phyloP scores from a whole-genome alignment of 2,329 filamentous ascomycete species.

The Pseudocercospora fijiensis region DNA sequence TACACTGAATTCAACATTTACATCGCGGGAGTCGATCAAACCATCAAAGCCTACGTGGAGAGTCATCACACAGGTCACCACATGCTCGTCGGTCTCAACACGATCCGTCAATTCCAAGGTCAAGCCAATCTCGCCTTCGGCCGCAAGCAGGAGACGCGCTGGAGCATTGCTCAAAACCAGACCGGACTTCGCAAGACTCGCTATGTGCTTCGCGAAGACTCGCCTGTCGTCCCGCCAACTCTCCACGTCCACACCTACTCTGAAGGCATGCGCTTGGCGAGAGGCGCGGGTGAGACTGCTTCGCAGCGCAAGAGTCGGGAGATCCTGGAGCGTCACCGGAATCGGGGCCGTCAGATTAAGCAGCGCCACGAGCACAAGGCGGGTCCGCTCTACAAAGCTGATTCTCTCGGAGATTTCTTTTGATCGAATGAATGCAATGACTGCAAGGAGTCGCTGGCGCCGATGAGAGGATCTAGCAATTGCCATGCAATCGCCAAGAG shows the following conservation, averaged over 20 bases:
- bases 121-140: conserved; percentile 11
- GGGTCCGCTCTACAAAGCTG: neutral
- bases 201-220: conserved; percentile 6
- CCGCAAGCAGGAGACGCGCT: conserved; percentile 11
- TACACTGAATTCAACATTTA: conserved; percentile 8
- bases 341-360: neutral
- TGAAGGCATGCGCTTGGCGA: conserved; percentile 6
- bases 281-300: conserved; percentile 7
- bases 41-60: conserved; percentile 13
- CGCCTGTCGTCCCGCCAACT: neutral
- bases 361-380: neutral
- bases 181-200: neutral
- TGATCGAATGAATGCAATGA: neutral
- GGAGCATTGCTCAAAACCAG: conserved; percentile 5
- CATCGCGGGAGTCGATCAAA: conserved; percentile 13
- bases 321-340: conserved; percentile 9
- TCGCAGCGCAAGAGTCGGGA: conserved; percentile 16
- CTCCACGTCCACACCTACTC: neutral
- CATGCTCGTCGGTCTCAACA: conserved; percentile 4
- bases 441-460: too few relatives aligned
- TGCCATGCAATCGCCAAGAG: too few relatives aligned
- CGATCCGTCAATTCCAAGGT: conserved; percentile 1
- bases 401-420: neutral
- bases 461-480: too few relatives aligned
- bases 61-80: neutral